Conservation (phyloP, 2,329 filamentous ascomycete genomes). For the Sclerotinia spermophila region DNA sequence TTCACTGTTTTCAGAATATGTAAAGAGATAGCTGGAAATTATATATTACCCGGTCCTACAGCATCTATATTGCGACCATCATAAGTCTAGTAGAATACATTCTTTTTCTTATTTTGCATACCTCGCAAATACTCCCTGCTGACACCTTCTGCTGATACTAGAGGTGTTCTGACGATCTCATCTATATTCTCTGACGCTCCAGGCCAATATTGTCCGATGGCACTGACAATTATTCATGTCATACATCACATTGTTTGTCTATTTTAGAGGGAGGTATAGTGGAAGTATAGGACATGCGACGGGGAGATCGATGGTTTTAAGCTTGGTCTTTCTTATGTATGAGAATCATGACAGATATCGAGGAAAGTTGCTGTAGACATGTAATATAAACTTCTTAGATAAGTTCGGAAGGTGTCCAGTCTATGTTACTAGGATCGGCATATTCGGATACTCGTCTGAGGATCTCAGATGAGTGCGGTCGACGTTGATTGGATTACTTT, state of each 20-base stretch:
- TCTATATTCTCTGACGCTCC: background rate
- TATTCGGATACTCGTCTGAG: background rate
- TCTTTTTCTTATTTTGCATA: background rate
- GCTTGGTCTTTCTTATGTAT: accelerated
- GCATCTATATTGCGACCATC: background rate
- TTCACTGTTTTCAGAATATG: background rate
- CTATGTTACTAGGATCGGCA: background rate
- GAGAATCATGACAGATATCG: background rate
- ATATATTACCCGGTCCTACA: accelerated
- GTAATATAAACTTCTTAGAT: background rate
- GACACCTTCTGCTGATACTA: background rate
- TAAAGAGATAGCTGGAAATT: background rate
- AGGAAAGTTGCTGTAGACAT: background rate
- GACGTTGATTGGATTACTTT: no score
- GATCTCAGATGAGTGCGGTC: background rate
- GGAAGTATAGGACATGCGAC: background rate
- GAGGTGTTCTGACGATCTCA: background rate
- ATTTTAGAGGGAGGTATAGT: background rate
- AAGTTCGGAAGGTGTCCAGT: background rate
- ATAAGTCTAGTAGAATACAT: background rate
- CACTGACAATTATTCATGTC: background rate
- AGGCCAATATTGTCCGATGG: background rate
- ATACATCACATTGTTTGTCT: background rate
- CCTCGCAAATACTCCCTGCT: background rate
- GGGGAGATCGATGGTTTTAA: background rate